Evolutionary conservation across 2,329 filamentous ascomycete genomes (phyloP), one percentile per base, ranked within the genome.

Genomic region (Colletotrichum salicis): DNA sequence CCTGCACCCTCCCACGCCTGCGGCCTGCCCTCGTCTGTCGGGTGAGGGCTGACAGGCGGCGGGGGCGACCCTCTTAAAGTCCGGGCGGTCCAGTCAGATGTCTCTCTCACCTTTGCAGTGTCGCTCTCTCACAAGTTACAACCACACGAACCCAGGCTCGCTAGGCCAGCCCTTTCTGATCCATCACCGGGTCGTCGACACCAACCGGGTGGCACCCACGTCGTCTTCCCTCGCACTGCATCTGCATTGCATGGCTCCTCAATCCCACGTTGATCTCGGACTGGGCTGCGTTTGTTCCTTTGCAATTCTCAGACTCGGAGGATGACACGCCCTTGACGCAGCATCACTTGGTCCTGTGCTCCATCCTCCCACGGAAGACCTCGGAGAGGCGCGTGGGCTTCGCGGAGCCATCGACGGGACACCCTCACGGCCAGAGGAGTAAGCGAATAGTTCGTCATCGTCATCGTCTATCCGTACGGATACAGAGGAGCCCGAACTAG

Each of bases 241-340:
- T 35, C 41, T 67, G 67, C 67, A 70, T 48, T 61, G 60, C 48
- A 31, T 52, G 56, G 35, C 64, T 55, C 41, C 58, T 59, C 41
- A 24, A 58, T 68, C 24, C 58, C 64, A 67, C 63, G 35, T 45
- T 67, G 48, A 70, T 70, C 55, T 57, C 45, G 31, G 66, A n/a
- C 45, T 37, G 60, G 29, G 31, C 45, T 35, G 31, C 67, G 52
- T 69, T 54, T 69, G 15, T 54, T 59, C 64, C 33, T 27, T 22
- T n/a, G 41, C 8, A 7, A 48, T 29, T 33, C 19, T 22, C 67
- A 52, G 57, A 54, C 31, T 63, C 41, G 64, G 64, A 71, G 64
- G 69, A 71, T 71, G 64, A 69, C 65, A 64, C 70, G 70, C 70
- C 59, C 45, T 71, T 71, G 70, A 64, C 70, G 70, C 70, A 60